Percentiles rank a stretch among this genome's conserved stretches.
Conservation (phyloP, 2,329 filamentous ascomycete species). For the Trichoderma atroviride region DNA sequence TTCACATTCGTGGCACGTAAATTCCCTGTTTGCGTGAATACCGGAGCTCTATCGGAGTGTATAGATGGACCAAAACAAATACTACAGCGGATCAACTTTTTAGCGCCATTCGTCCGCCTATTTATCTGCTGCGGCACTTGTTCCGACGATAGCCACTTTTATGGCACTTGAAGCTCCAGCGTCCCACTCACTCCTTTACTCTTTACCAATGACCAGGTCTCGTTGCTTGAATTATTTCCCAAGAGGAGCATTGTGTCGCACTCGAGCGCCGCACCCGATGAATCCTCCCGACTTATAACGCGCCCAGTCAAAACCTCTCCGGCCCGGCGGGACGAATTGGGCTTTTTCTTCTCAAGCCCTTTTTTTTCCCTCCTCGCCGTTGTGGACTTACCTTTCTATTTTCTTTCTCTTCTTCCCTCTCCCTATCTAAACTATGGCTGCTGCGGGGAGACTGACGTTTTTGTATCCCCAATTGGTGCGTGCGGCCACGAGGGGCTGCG, state of each 20-base stretch:
- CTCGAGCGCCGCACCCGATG: conserved; percentile 12
- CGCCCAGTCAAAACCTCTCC: not conserved
- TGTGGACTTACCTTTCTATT: not conserved
- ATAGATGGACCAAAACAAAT: not conserved
- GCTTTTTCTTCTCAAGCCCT: not conserved
- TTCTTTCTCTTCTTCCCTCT: not conserved
- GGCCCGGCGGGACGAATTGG: not conserved
- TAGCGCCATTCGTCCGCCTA: conserved; percentile 3
- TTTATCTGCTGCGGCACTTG: conserved; percentile 11
- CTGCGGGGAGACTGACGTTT: conserved; percentile 64
- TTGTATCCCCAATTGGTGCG: conserved; percentile 70
- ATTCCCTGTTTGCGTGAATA: not conserved
- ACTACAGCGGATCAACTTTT: conserved; percentile 18
- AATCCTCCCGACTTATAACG: not conserved
- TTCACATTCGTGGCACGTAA: not conserved
- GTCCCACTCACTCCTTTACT: conserved; percentile 14
- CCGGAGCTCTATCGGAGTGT: not conserved
- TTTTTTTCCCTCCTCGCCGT: not conserved
- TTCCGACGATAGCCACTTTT: conserved; percentile 27
- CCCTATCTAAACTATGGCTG: conserved; percentile 49
- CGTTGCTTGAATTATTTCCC: conserved; percentile 7
- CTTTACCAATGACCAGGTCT: conserved; percentile 6
- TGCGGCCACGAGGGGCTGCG: conserved; percentile 37
- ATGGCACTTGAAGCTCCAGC: not conserved
- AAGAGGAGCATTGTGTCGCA: not conserved